Percentiles rank a stretch among this genome's conserved stretches.
Evolutionary conservation across 1,284 basidiomycete genomes (phyloP).

Genomic region (Ceratobasidium sp.): DNA sequence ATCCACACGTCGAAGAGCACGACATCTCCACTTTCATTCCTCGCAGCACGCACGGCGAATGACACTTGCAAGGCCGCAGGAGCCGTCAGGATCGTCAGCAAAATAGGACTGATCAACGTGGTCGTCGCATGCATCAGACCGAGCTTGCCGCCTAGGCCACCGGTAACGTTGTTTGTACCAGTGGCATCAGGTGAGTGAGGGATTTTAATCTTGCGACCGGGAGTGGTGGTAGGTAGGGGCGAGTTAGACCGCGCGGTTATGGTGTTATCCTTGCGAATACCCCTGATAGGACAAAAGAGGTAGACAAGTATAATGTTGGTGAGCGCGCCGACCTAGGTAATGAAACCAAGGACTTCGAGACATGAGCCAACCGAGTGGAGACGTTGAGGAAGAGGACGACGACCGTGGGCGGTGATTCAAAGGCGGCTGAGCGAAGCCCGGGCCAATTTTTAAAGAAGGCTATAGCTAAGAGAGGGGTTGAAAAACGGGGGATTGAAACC

Average conservation of each 20-base stretch:
- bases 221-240: constrained; percentile 38
- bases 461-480: constrained; percentile 65
- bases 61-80: constrained; percentile 85
- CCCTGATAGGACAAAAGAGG: constrained; percentile 70
- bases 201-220: constrained; percentile 34
- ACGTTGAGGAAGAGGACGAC: constrained; percentile 88
- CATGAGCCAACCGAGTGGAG: constrained; percentile 95
- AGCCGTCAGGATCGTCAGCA: constrained; percentile 80
- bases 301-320: constrained; percentile 90
- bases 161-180: constrained; percentile 48
- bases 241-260: constrained; percentile 37
- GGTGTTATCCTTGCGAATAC: constrained; percentile 28
- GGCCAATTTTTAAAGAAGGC: constrained; percentile 89
- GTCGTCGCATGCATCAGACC: constrained; percentile 57
- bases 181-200: constrained; percentile 25
- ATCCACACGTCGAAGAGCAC: no score
- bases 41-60: constrained; percentile 75
- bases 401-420: constrained; percentile 92
- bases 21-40: constrained; percentile 80
- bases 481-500: constrained; percentile 25
- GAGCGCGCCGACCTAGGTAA: constrained; percentile 88
- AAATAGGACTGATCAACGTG: constrained; percentile 60
- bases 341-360: constrained; percentile 89
- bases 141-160: constrained; percentile 51
- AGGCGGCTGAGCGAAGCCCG: constrained; percentile 92